Evolutionary conservation across 371 early-diverging fungal species (phyloP), one percentile per base, ranked within the genome.

Genomic region (Parasitella parasitica): DNA sequence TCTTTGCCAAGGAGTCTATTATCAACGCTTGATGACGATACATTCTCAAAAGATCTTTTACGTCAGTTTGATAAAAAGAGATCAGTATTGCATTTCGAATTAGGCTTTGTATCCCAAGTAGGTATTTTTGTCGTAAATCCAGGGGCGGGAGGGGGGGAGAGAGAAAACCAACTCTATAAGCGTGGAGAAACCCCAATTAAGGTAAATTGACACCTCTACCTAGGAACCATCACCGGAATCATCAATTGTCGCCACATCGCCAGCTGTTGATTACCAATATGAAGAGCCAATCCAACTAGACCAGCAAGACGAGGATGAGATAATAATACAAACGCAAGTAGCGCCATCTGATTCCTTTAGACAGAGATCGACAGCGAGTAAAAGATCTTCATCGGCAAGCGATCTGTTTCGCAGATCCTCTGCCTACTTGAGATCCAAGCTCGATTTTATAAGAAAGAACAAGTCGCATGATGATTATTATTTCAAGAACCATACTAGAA

Each of bases 341-440:
- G 13, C n/a, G 15, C 6, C 49, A 49, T n/a, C 49, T 6, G 49
- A 7, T 43, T 43, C 43, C n/a, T 20, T 43, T 22, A 20, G 43
- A 43, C 43, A 43, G 22, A 18, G 43, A 43, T 43, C 46, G 15
- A 57, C 16, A 9, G 28, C 39, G 41, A 51, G 60, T 28, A 55
- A 38, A 50, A 36, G 56, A 60, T 46, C 57, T 15, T 30, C 34
- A 36, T 55, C 82, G 37, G 77, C 79, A n/a, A 69, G 76, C 32
- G 76, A 75, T 39, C 57, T 80, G 46, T 63, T 80, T 18, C 69
- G 78, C 2, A 64, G 76, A 54, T 77, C 77, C 1, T 77, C 78
- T 35, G 81, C 81, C 0, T 80, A 70, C 34, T 54, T 80, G 15
- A 73, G 67, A 28, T 67, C 74, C 36, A 80, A 80, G 57, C 64